phyloP scores from a whole-genome alignment of 2,329 filamentous ascomycete genomes.

The Mycosphaerella arachidis region DNA sequence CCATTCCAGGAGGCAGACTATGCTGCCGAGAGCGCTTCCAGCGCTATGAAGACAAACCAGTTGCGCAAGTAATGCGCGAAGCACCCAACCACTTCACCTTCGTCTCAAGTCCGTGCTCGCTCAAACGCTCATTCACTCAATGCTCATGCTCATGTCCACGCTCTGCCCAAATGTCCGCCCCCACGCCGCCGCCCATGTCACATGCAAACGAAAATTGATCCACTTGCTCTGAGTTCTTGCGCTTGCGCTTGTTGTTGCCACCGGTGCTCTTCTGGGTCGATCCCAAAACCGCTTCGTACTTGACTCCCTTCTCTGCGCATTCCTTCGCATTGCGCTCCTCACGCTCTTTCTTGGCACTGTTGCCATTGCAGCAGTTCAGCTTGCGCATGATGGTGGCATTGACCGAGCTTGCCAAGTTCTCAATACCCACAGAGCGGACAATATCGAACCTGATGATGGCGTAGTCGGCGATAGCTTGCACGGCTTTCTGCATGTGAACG shows the following conservation, averaged over 20 bases:
- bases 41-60: background rate
- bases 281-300: background rate
- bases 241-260: constrained; percentile 4
- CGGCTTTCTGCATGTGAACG: background rate
- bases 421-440: background rate
- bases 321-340: background rate
- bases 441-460: constrained; percentile 4
- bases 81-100: background rate
- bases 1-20: background rate
- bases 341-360: background rate
- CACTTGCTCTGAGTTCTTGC: background rate
- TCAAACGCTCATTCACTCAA: background rate
- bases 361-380: background rate
- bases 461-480: constrained; percentile 1
- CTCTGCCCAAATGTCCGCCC: background rate
- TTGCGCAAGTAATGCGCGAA: background rate
- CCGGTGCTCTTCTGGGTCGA: background rate
- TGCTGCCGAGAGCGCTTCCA: background rate
- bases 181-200: background rate
- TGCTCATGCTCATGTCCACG: background rate
- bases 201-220: background rate
- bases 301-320: background rate
- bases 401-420: background rate
- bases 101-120: background rate
- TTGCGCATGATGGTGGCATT: background rate